Base-by-base conservation (phyloP, 1,139 yeast genomes). In the Candida gigantensis region DNA sequence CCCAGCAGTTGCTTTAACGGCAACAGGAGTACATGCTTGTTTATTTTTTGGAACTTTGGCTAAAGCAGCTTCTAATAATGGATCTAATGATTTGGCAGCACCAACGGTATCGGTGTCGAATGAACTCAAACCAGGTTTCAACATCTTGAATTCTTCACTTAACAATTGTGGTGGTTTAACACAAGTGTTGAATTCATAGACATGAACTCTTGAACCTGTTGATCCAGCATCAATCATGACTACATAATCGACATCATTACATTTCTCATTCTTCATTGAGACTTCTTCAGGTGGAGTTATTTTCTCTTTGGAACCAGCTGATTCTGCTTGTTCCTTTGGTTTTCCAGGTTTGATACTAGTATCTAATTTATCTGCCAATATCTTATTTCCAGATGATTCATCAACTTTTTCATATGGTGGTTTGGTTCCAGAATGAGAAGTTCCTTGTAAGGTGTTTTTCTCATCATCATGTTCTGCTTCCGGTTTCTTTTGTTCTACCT, bases 1-100 rank as follows among this genome's bases (percentile, higher is more conserved):
- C 19, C 99, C 99, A 15, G 99, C 99, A 35, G 99, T 92, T 34
- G 99, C 99, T 68, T 90, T 90, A 36, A 92, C 96, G 0, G 97
- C 92, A 30, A 92, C 77, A 2, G 97, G 98, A 2, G 97, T 82
- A 65, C 97, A 89, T 1, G 71, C 61, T 51, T 81, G 90, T 53
- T 75, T 69, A 29, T 74, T 75, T 45, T 74, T 70, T 20, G 99
- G 99, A 38, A 92, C 87, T 10, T 79, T 65, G 16, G 77, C 68
- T 49, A 89, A 58, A 0, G 99, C 98, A 9, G 74, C 52, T 26
- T 85, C 71, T 51, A 92, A 69, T 49, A 92, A 73, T 34, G 87
- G 83, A 55, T 92, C 96, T 47, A 92, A 74, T 3, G 96, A 87
- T 23, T 71, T 65, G 17, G 98, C 98, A 9, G 98, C 98, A 13